phyloP scores from a whole-genome alignment of 1,139 yeast genomes.

The Protomyces lactucae-debilis region DNA sequence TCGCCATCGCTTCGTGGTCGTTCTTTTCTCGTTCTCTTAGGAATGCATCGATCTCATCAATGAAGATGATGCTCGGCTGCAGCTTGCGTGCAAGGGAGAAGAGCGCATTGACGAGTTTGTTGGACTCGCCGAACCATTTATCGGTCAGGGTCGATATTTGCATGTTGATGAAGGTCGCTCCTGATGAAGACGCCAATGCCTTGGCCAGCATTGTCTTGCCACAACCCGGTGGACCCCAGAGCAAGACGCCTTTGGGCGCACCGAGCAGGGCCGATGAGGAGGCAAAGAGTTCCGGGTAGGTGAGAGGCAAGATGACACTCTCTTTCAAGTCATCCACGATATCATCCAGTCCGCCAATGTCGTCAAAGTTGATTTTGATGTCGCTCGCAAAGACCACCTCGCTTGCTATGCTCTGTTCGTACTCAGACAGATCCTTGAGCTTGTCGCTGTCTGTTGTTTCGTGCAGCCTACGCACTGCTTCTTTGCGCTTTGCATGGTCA shows the following conservation, averaged over 20 bases:
- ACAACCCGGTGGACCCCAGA: slow-evolving; percentile 97
- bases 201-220: slow-evolving; percentile 97
- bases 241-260: slow-evolving; percentile 90
- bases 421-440: slow-evolving; percentile 53
- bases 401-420: slow-evolving; percentile 69
- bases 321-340: slow-evolving; percentile 82
- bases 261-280: slow-evolving; percentile 63
- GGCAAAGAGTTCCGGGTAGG: slow-evolving; percentile 40
- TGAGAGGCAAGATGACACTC: slow-evolving; percentile 80
- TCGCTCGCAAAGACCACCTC: slow-evolving; percentile 84
- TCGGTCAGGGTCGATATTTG: slow-evolving; percentile 95
- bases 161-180: slow-evolving; percentile 85
- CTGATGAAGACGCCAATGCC: slow-evolving; percentile 87
- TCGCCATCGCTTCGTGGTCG: slow-evolving; percentile 95
- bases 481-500: slow-evolving; percentile 14
- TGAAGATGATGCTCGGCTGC: slow-evolving; percentile 90
- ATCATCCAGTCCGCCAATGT: slow-evolving; percentile 79
- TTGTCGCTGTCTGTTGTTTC: slow-evolving; percentile 19
- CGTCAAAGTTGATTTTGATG: slow-evolving; percentile 63
- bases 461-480: slow-evolving; percentile 17
- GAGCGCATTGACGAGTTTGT: slow-evolving; percentile 88
- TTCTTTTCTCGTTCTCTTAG: slow-evolving; percentile 69
- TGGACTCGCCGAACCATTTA: slow-evolving; percentile 97
- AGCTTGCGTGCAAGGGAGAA: slow-evolving; percentile 84
- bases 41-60: slow-evolving; percentile 94